Evolutionary conservation across 768 basidiomycete genomes (phyloP).

Genomic region (Strobilomyces dryophilus): DNA sequence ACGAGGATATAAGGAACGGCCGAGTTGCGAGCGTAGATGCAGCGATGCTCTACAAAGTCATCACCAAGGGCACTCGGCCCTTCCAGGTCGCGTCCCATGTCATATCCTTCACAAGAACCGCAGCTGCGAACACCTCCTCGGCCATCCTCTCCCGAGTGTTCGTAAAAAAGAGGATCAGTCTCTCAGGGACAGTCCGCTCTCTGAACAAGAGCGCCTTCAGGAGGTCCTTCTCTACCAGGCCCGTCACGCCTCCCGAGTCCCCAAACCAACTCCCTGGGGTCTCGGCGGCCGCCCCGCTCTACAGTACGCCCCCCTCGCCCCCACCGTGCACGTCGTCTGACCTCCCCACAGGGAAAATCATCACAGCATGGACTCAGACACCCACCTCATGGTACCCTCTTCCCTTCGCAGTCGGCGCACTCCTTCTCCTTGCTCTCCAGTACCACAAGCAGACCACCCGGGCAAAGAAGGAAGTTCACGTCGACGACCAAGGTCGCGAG

Average conservation of each 20-base stretch:
- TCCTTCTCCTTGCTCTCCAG: conserved; percentile 78
- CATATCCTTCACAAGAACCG: conserved; percentile 26
- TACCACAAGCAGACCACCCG: conserved; percentile 57
- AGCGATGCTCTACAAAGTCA: conserved; percentile 27
- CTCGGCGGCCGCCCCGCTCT: conserved; percentile 41
- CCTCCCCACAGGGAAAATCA: conserved; percentile 47
- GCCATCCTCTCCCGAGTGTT: conserved; percentile 30
- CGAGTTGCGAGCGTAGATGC: conserved; percentile 1
- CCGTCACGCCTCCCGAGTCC: conserved; percentile 35
- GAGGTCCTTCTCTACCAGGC: conserved; percentile 24
- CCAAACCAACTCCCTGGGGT: conserved; percentile 41
- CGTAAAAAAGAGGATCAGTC: conserved; percentile 29
- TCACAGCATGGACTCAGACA: conserved; percentile 79
- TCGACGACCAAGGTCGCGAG: conserved; percentile 82
- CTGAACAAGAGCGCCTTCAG: conserved; percentile 22
- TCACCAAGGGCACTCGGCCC: conserved; percentile 47
- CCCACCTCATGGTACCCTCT: conserved; percentile 96
- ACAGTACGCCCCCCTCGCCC: conserved; percentile 32
- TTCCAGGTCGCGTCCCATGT: conserved; percentile 49
- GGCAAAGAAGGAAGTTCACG: conserved; percentile 58
- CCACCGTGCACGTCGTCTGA: conserved; percentile 2
- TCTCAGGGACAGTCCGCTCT: conserved; percentile 30
- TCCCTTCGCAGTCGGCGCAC: conserved; percentile 83
- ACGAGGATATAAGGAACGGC: neutral
- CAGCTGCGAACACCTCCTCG: conserved; percentile 31